A percentile compares a stretch with the other conserved stretches of the same genome.
Evolutionary conservation across 2,329 filamentous ascomycete species (phyloP).

Genomic region (Fusarium humuli): DNA sequence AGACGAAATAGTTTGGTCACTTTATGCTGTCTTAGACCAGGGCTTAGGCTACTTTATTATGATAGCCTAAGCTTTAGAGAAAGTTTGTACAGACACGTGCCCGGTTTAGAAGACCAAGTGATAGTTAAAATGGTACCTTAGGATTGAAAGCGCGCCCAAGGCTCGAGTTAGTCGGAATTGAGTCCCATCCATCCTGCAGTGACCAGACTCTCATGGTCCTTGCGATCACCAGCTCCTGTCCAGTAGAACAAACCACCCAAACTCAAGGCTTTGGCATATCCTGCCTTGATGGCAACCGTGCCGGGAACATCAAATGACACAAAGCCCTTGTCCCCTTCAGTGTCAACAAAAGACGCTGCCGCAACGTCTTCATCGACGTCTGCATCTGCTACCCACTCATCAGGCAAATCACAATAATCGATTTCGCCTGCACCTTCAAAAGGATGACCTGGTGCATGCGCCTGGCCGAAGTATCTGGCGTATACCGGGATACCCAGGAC

Average conservation of each 20-base stretch:
- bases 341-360: slow-evolving; percentile 68
- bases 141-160: no score
- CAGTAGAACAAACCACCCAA: slow-evolving; percentile 76
- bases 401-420: slow-evolving; percentile 72
- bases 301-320: slow-evolving; percentile 72
- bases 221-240: slow-evolving; percentile 71
- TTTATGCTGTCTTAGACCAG: background rate
- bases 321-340: slow-evolving; percentile 59
- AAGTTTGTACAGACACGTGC: background rate
- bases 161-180: background rate
- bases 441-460: slow-evolving; percentile 63
- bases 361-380: slow-evolving; percentile 62
- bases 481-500: slow-evolving; percentile 73
- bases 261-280: slow-evolving; percentile 64
- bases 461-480: slow-evolving; percentile 69
- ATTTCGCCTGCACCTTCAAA: slow-evolving; percentile 64
- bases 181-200: slow-evolving; percentile 69
- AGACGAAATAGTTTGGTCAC: background rate
- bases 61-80: background rate
- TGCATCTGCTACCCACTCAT: slow-evolving; percentile 56
- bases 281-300: slow-evolving; percentile 71
- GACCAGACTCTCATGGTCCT: slow-evolving; percentile 67
- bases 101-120: background rate
- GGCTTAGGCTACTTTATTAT: background rate
- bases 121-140: background rate